These are phyloP conservation scores for Dothistroma pini DNA, from an alignment of 2,329 filamentous ascomycete species.

Conservation along the genomic window DNA sequence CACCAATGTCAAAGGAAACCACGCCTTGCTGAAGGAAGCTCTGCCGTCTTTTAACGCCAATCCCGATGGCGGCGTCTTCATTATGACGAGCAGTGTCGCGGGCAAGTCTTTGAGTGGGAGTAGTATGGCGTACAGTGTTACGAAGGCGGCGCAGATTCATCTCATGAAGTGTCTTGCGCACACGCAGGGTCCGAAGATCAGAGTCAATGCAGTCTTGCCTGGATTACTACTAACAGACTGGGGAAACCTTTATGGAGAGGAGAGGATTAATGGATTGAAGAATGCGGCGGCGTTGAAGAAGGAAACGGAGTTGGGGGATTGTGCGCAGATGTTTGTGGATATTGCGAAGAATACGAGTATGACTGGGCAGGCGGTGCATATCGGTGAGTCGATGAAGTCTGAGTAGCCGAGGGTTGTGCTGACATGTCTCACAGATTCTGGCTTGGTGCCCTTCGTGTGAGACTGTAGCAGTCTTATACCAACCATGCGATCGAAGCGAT, in stretches of 20 bases:
- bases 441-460: constrained; percentile 1
- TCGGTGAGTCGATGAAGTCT: constrained; percentile 32
- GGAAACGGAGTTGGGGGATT: constrained; percentile 52
- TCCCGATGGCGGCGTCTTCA: constrained; percentile 59
- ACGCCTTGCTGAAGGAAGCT: constrained; percentile 37
- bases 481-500: background rate
- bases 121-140: constrained; percentile 69
- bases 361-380: constrained; percentile 46
- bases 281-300: constrained; percentile 59
- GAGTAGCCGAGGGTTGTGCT: background rate
- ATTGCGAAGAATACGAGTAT: constrained; percentile 53
- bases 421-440: background rate
- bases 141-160: constrained; percentile 70
- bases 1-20: constrained; percentile 54
- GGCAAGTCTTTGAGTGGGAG: constrained; percentile 51
- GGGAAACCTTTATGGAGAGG: constrained; percentile 47
- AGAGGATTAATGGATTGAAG: constrained; percentile 53
- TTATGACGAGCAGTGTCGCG: constrained; percentile 62
- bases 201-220: constrained; percentile 62
- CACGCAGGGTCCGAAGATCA: constrained; percentile 59
- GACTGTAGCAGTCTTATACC: background rate
- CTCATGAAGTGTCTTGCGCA: constrained; percentile 62
- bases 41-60: constrained; percentile 58
- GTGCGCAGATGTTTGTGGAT: constrained; percentile 54
- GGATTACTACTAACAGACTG: constrained; percentile 66